Evolutionary conservation across 352 stramenopile genomes (phyloP).

Genomic region (Globisporangium orthogonon): DNA sequence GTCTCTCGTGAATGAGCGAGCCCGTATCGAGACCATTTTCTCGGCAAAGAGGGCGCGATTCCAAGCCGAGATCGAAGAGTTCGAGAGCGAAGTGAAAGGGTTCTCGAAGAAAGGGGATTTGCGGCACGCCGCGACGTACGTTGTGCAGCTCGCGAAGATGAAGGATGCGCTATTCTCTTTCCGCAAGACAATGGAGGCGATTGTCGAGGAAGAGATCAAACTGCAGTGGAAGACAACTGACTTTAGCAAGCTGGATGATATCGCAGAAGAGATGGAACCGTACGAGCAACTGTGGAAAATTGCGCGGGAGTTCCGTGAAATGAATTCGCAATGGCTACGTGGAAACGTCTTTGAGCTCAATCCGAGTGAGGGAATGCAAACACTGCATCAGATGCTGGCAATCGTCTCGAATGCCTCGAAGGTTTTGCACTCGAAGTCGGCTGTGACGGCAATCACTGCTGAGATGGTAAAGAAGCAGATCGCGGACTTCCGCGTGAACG

Average conservation of each 20-base stretch:
- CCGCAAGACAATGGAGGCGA: conserved; percentile 44
- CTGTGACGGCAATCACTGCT: conserved; percentile 50
- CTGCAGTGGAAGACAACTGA: conserved; percentile 65
- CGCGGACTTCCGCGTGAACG: conserved; percentile 62
- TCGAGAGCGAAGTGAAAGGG: conserved; percentile 55
- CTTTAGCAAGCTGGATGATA: conserved; percentile 68
- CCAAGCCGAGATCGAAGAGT: conserved; percentile 67
- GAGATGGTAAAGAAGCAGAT: conserved; percentile 80
- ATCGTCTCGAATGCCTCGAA: conserved; percentile 50
- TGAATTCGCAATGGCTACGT: conserved; percentile 56
- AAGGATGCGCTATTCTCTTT: conserved; percentile 57
- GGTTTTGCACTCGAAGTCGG: conserved; percentile 43
- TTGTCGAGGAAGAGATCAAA: conserved; percentile 55
- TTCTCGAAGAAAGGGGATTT: conserved; percentile 78
- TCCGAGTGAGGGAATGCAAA: conserved; percentile 37
- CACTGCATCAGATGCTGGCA: conserved; percentile 49
- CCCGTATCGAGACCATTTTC: conserved; percentile 66
- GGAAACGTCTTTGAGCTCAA: conserved; percentile 63
- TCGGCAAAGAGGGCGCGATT: conserved; percentile 63
- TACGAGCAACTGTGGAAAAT: conserved; percentile 77
- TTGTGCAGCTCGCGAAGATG: conserved; percentile 68
- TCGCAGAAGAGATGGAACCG: conserved; percentile 63
- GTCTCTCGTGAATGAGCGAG: conserved; percentile 46
- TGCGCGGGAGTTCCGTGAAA: conserved; percentile 64
- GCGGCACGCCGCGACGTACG: conserved; percentile 65